Conservation (phyloP, 345 rosid genomes). For the Lepidium aucheri region DNA sequence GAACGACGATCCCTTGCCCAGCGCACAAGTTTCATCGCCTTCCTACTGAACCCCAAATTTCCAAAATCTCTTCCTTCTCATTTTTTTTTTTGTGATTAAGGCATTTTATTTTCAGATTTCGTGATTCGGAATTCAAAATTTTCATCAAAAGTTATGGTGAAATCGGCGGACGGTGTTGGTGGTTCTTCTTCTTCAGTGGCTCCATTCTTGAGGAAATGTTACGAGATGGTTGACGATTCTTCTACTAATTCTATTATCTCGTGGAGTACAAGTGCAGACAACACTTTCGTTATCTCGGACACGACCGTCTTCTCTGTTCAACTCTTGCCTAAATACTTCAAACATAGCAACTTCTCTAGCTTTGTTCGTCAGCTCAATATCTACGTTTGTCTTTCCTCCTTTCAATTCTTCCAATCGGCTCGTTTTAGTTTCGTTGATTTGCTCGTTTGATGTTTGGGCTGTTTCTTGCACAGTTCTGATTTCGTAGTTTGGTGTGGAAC, state of each 20-base stretch:
- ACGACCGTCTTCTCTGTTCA: constrained; percentile 52
- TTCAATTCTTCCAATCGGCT: background rate
- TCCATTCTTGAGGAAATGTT: constrained; percentile 77
- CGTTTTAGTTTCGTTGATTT: background rate
- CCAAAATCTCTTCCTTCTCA: constrained; percentile 1
- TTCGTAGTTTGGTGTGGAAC: background rate
- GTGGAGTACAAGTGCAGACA: constrained; percentile 45
- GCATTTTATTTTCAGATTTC: background rate
- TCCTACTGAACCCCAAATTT: background rate
- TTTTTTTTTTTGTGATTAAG: background rate
- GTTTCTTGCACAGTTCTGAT: background rate
- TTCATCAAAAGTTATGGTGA: constrained; percentile 38
- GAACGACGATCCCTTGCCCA: constrained; percentile 12
- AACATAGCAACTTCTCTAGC: constrained; percentile 74
- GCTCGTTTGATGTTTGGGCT: background rate
- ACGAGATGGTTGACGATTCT: constrained; percentile 79
- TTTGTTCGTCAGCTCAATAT: constrained; percentile 88
- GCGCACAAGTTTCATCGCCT: constrained; percentile 19
- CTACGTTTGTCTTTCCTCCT: constrained; percentile 43
- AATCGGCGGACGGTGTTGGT: constrained; percentile 37
- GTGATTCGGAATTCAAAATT: background rate
- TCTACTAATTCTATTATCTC: constrained; percentile 55
- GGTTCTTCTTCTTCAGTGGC: constrained; percentile 35
- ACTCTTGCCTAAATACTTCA: constrained; percentile 69
- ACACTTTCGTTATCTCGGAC: constrained; percentile 59